These are phyloP conservation scores for Raphanus sativus DNA, from an alignment of 345 rosid species.

Conservation along the genomic window DNA sequence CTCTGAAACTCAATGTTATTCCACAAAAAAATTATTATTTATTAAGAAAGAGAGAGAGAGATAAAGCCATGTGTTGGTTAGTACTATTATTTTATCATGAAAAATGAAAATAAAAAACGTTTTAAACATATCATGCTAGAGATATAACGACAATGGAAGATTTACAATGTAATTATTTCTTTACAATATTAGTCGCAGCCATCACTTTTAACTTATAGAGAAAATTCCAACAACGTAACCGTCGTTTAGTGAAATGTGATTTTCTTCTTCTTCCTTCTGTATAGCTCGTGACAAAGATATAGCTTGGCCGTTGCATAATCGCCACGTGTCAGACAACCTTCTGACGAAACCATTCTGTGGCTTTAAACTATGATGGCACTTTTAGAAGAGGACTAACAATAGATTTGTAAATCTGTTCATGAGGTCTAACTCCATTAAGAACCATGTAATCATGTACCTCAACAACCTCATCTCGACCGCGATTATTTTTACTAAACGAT, in stretches of 20 bases:
- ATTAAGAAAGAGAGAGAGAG: neutral
- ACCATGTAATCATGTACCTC: conserved; percentile 64
- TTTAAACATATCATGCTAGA: neutral
- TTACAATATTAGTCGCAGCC: neutral
- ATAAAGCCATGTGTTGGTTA: conserved; percentile 22
- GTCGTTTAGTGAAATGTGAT: neutral
- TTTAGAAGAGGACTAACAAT: conserved; percentile 48
- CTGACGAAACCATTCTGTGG: neutral
- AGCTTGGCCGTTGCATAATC: conserved; percentile 9
- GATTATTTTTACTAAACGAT: conserved; percentile 40
- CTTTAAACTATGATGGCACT: neutral
- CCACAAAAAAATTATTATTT: too few species aligned
- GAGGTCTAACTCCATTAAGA: conserved; percentile 57
- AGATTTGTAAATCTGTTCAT: conserved; percentile 39
- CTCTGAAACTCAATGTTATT: conserved; percentile 18
- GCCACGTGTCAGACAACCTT: conserved; percentile 26
- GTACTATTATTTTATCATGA: neutral
- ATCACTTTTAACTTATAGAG: neutral
- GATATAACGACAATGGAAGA: neutral
- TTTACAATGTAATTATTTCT: neutral
- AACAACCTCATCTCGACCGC: conserved; percentile 48
- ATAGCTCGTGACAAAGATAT: conserved; percentile 31
- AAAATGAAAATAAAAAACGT: neutral
- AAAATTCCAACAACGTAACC: neutral
- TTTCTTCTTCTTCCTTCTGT: neutral